These are phyloP conservation scores for Globisporangium rhizosaccharum DNA, from an alignment of 352 stramenopile genomes.

Conservation along the genomic window DNA sequence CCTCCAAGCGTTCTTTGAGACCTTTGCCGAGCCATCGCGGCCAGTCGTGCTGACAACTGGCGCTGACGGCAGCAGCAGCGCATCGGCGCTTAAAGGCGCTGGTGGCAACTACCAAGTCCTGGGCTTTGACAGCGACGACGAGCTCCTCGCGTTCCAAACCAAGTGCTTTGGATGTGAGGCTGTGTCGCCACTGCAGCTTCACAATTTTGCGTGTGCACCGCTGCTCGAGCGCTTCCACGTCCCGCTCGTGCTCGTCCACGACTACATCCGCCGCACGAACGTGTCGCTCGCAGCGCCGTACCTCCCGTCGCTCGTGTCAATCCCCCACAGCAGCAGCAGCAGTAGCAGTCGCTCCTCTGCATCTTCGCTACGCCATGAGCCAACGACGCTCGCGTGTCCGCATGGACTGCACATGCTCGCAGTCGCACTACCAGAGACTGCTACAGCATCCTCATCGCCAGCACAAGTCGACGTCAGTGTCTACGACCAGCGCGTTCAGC, in stretches of 20 bases:
- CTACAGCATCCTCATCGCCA: background rate
- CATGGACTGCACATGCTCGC: conserved; percentile 57
- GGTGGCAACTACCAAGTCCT: conserved; percentile 6
- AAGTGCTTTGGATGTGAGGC: conserved; percentile 18
- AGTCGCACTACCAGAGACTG: conserved; percentile 15
- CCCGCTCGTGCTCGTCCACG: conserved; percentile 45
- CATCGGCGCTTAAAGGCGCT: background rate
- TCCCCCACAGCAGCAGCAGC: conserved; percentile 6
- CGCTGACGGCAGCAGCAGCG: conserved; percentile 2
- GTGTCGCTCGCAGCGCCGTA: conserved; percentile 20
- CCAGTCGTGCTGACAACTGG: conserved; percentile 30
- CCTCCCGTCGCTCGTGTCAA: conserved; percentile 28
- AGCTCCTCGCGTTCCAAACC: conserved; percentile 11
- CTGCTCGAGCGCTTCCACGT: conserved; percentile 46
- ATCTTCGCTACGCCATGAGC: background rate
- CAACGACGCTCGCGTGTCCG: conserved; percentile 32
- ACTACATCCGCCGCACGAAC: conserved; percentile 67
- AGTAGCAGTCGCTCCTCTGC: background rate
- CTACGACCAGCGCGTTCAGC: conserved; percentile 27
- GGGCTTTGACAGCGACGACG: conserved; percentile 19
- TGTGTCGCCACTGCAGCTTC: conserved; percentile 15
- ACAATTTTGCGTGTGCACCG: conserved; percentile 24
- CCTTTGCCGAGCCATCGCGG: conserved; percentile 27
- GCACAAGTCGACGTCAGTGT: conserved; percentile 14
- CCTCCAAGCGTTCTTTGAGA: conserved; percentile 65